Percentiles rank a stretch among this genome's conserved stretches.
Conservation (phyloP, 768 basidiomycete species). For the Boletus pseudo-olivaceus region DNA sequence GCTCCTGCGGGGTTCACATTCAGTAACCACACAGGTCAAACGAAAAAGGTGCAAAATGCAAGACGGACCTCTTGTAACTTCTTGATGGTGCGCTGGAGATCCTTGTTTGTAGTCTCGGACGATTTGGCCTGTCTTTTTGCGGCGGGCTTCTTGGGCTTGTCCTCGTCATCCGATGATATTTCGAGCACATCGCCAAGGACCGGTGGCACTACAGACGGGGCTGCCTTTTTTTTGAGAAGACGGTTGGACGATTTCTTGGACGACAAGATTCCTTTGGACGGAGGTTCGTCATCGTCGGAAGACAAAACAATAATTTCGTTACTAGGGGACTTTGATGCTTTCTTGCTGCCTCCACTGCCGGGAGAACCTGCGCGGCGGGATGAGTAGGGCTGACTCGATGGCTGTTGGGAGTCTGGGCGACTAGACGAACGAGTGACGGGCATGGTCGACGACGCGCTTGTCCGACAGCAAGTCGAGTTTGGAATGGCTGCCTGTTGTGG, state of each 20-base stretch:
- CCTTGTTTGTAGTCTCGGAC: constrained; percentile 10
- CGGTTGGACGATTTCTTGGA: constrained; percentile 12
- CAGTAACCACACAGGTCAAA: background rate
- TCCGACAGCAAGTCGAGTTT: background rate
- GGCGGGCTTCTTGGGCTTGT: constrained; percentile 1
- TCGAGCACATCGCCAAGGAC: constrained; percentile 44
- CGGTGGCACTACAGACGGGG: constrained; percentile 2
- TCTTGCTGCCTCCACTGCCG: constrained; percentile 11
- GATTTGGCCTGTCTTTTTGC: constrained; percentile 17
- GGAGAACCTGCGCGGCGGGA: constrained; percentile 9
- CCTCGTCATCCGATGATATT: constrained; percentile 57
- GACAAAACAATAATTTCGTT: constrained; percentile 33
- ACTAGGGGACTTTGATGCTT: constrained; percentile 13
- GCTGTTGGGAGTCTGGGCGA: constrained; percentile 10
- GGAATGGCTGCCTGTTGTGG: background rate
- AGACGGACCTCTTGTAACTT: constrained; percentile 42
- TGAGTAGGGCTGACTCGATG: background rate
- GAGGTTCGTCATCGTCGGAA: constrained; percentile 30
- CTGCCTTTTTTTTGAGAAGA: constrained; percentile 19
- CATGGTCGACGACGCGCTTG: constrained; percentile 14
- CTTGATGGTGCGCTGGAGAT: constrained; percentile 39
- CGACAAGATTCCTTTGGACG: constrained; percentile 16
- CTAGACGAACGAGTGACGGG: constrained; percentile 31
- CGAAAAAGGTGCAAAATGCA: background rate
- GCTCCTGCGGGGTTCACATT: constrained; percentile 17